Base-by-base conservation (phyloP, 2,329 filamentous ascomycete species). In the Chalaropsis ovoidea region DNA sequence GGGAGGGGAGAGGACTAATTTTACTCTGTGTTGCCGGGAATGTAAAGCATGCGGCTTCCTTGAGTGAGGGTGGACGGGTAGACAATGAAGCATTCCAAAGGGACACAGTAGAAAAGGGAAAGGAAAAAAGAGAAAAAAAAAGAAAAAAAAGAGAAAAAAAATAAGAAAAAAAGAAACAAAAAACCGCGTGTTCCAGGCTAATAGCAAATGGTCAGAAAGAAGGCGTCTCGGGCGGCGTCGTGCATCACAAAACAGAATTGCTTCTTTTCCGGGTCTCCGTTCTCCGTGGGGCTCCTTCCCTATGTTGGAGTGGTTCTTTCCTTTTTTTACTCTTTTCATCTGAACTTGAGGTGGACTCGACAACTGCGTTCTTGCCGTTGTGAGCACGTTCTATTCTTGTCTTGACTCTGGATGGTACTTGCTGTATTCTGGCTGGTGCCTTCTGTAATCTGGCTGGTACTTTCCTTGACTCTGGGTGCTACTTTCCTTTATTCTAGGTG, bases 241-340 rank as follows among this genome's bases (percentile, higher is more conserved):
- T 49, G n/a, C 22, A 49, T 49, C 47, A 24, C 47, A 17, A 49
- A 49, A 49, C 17, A 19, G 22, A 49, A 19, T 60, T 60, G 10
- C 17, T 60, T 41, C 54, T 60, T n/a, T 60, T 31, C 54, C n/a
- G 17, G 6, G 17, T 58, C 54, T 58, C n/a, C n/a, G n/a, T n/a
- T n/a, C n/a, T n/a, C n/a, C n/a, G n/a, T n/a, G 17, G 10, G 17
- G 24, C 31, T 60, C 52, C 52, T 56, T 56, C 27, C 27, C 52
- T 27, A 17, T 31, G 31, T n/a, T 56, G 22, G 42, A 13, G 49
- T 13, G 13, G 2, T 56, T 56, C 52, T 31, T 56, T 56, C 27
- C 24, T 31, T 24, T 56, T 56, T 56, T 31, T 17, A 6, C 13
- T 56, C 6, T 56, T 56, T 56, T 27, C 27, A 27, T 56, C 22